Conservation (phyloP, 2,329 filamentous ascomycete genomes). For the Penicillium sp. region DNA sequence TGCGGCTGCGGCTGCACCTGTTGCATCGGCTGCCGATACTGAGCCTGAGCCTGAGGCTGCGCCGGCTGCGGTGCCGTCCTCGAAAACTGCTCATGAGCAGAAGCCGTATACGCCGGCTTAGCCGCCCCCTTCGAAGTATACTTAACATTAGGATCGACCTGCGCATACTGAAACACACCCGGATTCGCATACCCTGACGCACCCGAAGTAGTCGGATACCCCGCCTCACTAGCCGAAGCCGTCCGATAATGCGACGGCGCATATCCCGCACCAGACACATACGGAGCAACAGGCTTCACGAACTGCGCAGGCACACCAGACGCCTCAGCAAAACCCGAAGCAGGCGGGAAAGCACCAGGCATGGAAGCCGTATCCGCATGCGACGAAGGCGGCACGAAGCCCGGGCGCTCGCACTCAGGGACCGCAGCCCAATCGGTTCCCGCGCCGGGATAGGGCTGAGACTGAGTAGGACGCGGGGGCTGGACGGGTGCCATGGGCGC, state of each 20-base stretch:
- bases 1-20: conserved; percentile 6
- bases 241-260: conserved; percentile 33
- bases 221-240: conserved; percentile 28
- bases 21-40: background rate
- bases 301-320: conserved; percentile 19
- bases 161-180: conserved; percentile 40
- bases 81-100: conserved; percentile 28
- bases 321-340: conserved; percentile 24
- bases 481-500: conserved; percentile 19
- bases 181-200: conserved; percentile 32
- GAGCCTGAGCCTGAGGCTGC: background rate
- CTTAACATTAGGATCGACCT: conserved; percentile 41
- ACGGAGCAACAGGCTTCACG: conserved; percentile 24
- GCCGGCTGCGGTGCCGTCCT: conserved; percentile 10
- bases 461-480: conserved; percentile 9
- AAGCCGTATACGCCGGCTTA: conserved; percentile 26
- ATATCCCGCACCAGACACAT: conserved; percentile 21
- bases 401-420: conserved; percentile 43
- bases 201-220: conserved; percentile 9
- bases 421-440: conserved; percentile 38
- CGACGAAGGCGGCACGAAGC: conserved; percentile 43
- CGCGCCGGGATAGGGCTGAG: conserved; percentile 15
- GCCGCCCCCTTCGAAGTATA: conserved; percentile 36
- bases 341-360: conserved; percentile 34
- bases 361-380: conserved; percentile 26